Percentiles rank a stretch among this genome's conserved stretches.
Evolutionary conservation across 169 alveolate species (phyloP).

Genomic region (Plasmodium knowlesi): DNA sequence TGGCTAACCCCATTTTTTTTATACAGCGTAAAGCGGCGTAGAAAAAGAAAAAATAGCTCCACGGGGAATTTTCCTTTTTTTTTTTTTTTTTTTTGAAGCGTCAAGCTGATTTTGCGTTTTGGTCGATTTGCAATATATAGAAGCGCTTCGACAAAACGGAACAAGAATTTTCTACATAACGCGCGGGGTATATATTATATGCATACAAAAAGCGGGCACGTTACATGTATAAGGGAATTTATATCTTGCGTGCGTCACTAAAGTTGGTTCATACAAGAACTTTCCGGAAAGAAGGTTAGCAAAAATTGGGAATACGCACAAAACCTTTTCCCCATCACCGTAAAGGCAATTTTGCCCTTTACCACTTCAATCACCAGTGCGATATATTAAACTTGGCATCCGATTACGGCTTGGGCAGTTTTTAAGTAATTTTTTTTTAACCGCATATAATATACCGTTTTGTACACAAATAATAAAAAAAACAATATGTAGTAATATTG

Average conservation of each 20-base stretch:
- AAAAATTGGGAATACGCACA: not conserved
- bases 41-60: not conserved
- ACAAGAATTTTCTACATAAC: not conserved
- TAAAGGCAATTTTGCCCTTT: not conserved
- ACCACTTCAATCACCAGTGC: slow-evolving; percentile 68
- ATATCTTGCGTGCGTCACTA: not conserved
- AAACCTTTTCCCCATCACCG: not conserved
- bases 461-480: not conserved
- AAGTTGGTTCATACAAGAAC: not conserved
- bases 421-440: not conserved
- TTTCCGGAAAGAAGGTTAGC: not conserved
- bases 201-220: not conserved
- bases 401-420: not conserved
- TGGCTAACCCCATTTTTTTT: not conserved
- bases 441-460: not conserved
- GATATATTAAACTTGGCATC: not conserved
- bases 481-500: not conserved
- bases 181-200: not conserved
- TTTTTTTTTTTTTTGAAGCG: not conserved
- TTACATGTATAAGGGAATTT: not conserved
- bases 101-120: not conserved
- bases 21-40: not conserved
- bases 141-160: not conserved
- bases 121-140: not conserved
- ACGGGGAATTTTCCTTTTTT: no score